Percentiles rank a stretch among this genome's conserved stretches.
Conservation (phyloP, 208 protist species). For the Hexamita inflata region DNA sequence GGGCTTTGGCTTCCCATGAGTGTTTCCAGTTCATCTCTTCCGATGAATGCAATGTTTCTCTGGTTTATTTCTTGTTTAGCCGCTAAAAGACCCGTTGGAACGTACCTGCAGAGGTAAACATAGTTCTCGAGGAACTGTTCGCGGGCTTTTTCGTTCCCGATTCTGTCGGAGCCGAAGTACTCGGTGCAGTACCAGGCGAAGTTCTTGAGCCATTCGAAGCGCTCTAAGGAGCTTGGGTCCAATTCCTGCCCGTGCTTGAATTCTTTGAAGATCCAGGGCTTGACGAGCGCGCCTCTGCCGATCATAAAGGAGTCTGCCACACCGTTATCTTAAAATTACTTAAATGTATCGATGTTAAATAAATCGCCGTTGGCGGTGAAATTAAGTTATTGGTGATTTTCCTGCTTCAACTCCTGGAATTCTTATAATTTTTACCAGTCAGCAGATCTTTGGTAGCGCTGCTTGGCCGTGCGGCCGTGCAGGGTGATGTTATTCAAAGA, state of each 20-base stretch:
- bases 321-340: slow-evolving; percentile 11
- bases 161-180: slow-evolving; percentile 36
- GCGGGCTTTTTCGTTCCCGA: slow-evolving; percentile 30
- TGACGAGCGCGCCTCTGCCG: slow-evolving; percentile 37
- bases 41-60: slow-evolving; percentile 20
- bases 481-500: neutral
- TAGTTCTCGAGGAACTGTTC: slow-evolving; percentile 40
- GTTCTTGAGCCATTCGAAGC: slow-evolving; percentile 33
- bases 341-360: neutral
- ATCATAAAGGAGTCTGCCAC: slow-evolving; percentile 18
- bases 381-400: neutral
- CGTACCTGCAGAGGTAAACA: slow-evolving; percentile 36
- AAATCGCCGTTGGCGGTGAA: neutral
- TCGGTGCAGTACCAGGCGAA: slow-evolving; percentile 32
- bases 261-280: slow-evolving; percentile 44
- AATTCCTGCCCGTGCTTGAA: slow-evolving; percentile 31
- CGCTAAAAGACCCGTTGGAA: slow-evolving; percentile 37
- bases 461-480: slow-evolving; percentile 34
- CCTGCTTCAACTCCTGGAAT: neutral
- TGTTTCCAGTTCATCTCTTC: slow-evolving; percentile 41
- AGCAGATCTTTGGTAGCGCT: slow-evolving; percentile 36
- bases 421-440: slow-evolving; percentile 40
- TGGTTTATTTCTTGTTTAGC: slow-evolving; percentile 27
- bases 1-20: slow-evolving; percentile 29
- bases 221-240: slow-evolving; percentile 29